phyloP scores from a whole-genome alignment of 164 flowering plant species.

The Berberis vulgaris region DNA sequence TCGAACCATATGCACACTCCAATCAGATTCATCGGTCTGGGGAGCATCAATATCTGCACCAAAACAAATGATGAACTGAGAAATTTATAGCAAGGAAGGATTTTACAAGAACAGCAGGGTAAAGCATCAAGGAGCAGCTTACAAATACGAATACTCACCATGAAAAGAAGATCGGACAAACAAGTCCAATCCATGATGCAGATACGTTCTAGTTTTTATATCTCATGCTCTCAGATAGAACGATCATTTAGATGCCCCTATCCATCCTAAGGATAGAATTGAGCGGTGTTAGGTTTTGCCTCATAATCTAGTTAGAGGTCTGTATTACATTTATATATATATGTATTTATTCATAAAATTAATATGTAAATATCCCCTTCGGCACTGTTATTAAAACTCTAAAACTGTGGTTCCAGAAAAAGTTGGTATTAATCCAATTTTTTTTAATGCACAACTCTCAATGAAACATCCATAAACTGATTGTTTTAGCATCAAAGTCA shows the following conservation, averaged over 20 bases:
- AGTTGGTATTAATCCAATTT: too few species aligned
- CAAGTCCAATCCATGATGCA: neutral
- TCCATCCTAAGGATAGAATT: too few species aligned
- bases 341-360: too few species aligned
- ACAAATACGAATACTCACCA: neutral
- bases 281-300: too few species aligned
- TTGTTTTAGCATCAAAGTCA: too few species aligned
- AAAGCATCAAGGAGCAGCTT: neutral
- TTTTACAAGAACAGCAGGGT: neutral
- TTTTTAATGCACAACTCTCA: too few species aligned
- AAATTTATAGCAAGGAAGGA: neutral
- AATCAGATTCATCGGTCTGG: constrained; percentile 21
- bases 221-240: neutral
- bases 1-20: constrained; percentile 79
- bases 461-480: too few species aligned
- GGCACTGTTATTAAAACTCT: too few species aligned
- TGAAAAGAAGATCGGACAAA: neutral
- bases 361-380: too few species aligned
- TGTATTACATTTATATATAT: too few species aligned
- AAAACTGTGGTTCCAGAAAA: too few species aligned
- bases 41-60: constrained; percentile 47
- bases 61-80: constrained; percentile 3
- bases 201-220: neutral
- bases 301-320: too few species aligned
- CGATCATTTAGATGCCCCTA: neutral